Evolutionary conservation across 495 filamentous ascomycete genomes (phyloP).

Genomic region (Xylaria telfairii): DNA sequence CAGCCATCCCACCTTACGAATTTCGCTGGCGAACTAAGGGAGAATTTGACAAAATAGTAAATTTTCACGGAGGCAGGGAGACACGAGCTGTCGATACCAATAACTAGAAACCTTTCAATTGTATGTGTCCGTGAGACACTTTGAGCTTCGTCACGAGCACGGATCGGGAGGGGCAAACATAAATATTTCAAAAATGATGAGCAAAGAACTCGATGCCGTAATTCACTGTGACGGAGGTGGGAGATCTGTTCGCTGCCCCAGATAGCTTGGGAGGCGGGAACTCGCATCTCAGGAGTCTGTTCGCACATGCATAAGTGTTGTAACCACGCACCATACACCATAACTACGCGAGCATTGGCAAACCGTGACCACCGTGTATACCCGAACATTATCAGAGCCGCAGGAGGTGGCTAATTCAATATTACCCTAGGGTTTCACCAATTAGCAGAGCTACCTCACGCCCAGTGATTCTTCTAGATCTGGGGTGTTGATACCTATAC

Average conservation of each 20-base stretch:
- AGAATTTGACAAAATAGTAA: background rate
- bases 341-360: background rate
- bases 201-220: background rate
- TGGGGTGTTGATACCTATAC: background rate
- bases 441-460: background rate
- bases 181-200: background rate
- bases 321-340: background rate
- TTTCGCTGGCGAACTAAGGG: background rate
- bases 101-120: background rate
- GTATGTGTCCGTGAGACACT: background rate
- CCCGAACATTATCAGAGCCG: background rate
- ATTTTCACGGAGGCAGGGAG: background rate
- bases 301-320: background rate
- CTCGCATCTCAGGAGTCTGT: slow-evolving; percentile 5
- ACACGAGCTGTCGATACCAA: background rate
- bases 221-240: background rate
- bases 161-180: background rate
- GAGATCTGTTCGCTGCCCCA: background rate
- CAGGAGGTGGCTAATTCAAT: background rate
- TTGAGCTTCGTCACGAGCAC: background rate
- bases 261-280: slow-evolving; percentile 12
- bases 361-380: background rate
- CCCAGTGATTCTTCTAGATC: background rate
- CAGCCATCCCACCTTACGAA: background rate
- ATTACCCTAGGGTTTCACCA: background rate